Evolutionary conservation across 495 filamentous ascomycete species (phyloP).

Genomic region (Podospora pseudocomata): DNA sequence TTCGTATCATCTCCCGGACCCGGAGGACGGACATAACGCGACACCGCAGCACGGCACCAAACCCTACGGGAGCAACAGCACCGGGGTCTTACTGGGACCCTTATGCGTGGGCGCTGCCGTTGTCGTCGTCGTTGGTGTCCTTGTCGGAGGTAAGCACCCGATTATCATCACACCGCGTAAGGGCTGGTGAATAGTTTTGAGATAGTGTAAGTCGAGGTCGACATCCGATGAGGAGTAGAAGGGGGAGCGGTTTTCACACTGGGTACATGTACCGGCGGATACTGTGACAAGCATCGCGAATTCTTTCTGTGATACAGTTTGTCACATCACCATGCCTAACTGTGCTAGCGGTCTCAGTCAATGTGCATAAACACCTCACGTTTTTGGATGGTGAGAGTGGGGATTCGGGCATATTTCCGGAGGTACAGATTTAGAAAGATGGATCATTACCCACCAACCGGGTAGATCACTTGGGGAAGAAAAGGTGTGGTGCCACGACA

Average conservation of each 20-base stretch:
- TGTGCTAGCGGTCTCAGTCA: too few species aligned
- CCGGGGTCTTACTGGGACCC: not conserved
- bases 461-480: not conserved
- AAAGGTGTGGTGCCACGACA: not conserved
- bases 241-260: not conserved
- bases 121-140: too few species aligned
- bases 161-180: not conserved
- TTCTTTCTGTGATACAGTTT: too few species aligned
- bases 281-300: too few species aligned
- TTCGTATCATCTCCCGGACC: too few species aligned
- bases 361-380: too few species aligned
- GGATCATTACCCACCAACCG: not conserved
- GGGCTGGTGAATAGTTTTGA: not conserved
- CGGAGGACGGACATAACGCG: not conserved
- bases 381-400: too few species aligned
- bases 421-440: too few species aligned
- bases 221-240: not conserved
- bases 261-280: too few species aligned
- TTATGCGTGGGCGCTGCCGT: not conserved
- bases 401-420: too few species aligned
- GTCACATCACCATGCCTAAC: too few species aligned
- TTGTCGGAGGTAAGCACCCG: not conserved
- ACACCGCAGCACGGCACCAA: not conserved
- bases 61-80: too few species aligned
- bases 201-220: not conserved